phyloP scores from a whole-genome alignment of 192 early-diverging fungal genomes.

The Piromyces finnis region DNA sequence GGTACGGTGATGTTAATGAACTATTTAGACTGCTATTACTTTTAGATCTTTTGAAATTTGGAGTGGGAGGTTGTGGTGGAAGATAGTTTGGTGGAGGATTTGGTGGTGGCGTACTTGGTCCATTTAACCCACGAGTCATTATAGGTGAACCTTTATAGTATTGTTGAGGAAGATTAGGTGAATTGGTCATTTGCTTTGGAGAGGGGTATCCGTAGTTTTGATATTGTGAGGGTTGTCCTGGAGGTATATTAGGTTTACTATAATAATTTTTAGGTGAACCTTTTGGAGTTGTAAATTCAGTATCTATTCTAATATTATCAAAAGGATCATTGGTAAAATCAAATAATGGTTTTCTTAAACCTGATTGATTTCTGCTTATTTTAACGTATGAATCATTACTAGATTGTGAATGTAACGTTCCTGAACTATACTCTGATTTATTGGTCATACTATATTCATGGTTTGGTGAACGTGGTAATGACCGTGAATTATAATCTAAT shows the following conservation, averaged over 20 bases:
- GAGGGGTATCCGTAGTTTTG: neutral
- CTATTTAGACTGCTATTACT: neutral
- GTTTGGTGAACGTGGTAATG: neutral
- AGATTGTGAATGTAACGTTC: neutral
- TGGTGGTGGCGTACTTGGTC: neutral
- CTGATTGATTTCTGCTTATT: neutral
- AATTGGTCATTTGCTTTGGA: neutral
- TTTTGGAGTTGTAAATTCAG: neutral
- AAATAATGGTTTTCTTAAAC: neutral
- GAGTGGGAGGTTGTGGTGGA: neutral
- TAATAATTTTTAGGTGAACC: neutral
- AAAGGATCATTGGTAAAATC: neutral
- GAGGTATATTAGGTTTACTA: neutral
- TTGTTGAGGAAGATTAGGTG: neutral
- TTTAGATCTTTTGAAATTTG: neutral
- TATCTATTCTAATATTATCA: neutral
- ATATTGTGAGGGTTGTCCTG: neutral
- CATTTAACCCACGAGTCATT: neutral
- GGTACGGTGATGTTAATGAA: neutral
- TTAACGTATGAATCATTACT: neutral
- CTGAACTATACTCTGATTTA: neutral
- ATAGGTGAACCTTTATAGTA: neutral
- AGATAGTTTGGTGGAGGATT: neutral
- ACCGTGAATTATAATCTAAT: neutral
- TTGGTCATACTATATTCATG: neutral